Evolutionary conservation across 768 basidiomycete genomes (phyloP), one percentile per base, ranked within the genome.

Genomic region (Fistulinella prunicolor): DNA sequence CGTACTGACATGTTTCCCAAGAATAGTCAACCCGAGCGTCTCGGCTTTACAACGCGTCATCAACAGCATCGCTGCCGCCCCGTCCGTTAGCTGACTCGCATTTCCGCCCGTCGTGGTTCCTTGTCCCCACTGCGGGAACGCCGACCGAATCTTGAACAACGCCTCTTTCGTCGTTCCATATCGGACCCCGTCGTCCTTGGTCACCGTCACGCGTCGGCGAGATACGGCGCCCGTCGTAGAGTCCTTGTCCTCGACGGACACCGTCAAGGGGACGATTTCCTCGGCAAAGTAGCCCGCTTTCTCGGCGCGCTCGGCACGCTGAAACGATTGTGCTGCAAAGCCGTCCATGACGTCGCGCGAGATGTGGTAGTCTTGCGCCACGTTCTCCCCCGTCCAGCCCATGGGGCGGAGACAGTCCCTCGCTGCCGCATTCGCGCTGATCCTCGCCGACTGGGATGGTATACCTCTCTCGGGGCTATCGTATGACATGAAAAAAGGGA

Each of bases 301-400:
- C 50, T 91, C 76, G 1, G 90, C 90, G 19, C 68, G 71, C 67
- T 90, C 88, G 20, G 90, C 90, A 16, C 82, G 83, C 55, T 85
- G 84, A 65, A 85, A 90, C 0, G 90, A 93, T 38, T 69, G 60
- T 2, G 89, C 85, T 2, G 89, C 84, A 59, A 81, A 84, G 29
- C 71, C 73, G 60, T 93, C 89, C 74, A 89, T 88, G 47, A 84
- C 79, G 42, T 86, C 80, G 29, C 89, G 77, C 40, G 84, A 77
- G 49, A 93, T 71, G 49, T 78, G 67, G 65, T 81, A 91, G 36
- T 91, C 86, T 26, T 69, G 67, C 0, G 89, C 89, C 26, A 93
- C 86, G 53, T 90, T 93, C 67, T 93, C 89, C 55, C 83, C 85
- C 6, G 89, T 90, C 90, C 90, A 91, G 7, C 89, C 89, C 90